Evolutionary conservation across 768 basidiomycete species (phyloP).

Genomic region (Fibroporia radiculosa): DNA sequence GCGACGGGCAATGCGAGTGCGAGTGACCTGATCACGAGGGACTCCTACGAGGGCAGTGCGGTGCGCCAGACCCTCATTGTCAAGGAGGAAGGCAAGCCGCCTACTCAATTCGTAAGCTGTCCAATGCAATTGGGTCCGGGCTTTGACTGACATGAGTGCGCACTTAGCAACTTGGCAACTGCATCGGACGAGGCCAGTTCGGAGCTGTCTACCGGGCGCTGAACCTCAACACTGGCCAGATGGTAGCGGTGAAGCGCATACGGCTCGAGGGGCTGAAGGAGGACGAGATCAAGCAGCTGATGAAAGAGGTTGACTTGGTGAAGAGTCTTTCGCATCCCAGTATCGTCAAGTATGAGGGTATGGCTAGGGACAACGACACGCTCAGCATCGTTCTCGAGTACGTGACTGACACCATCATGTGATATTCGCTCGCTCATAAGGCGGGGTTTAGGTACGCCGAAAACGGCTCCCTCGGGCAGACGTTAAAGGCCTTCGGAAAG

Average conservation of each 20-base stretch:
- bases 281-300: constrained; percentile 82
- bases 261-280: constrained; percentile 85
- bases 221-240: constrained; percentile 89
- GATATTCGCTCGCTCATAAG: constrained; percentile 1
- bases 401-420: constrained; percentile 31
- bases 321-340: constrained; percentile 89
- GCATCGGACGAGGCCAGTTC: constrained; percentile 95
- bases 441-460: constrained; percentile 74
- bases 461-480: constrained; percentile 92
- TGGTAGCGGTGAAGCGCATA: constrained; percentile 99
- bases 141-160: constrained; percentile 4
- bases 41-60: constrained; percentile 57
- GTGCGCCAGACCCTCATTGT: constrained; percentile 67
- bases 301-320: constrained; percentile 91
- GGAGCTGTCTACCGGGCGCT: constrained; percentile 93
- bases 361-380: constrained; percentile 82
- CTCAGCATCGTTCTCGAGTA: constrained; percentile 93
- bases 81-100: constrained; percentile 71
- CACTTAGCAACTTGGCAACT: constrained; percentile 90
- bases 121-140: neutral
- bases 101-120: constrained; percentile 72
- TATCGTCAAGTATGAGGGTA: constrained; percentile 97
- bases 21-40: constrained; percentile 57
- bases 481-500: constrained; percentile 87
- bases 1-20: constrained; percentile 45